Conservation (phyloP, 768 basidiomycete species). For the Boletus huronensis region DNA sequence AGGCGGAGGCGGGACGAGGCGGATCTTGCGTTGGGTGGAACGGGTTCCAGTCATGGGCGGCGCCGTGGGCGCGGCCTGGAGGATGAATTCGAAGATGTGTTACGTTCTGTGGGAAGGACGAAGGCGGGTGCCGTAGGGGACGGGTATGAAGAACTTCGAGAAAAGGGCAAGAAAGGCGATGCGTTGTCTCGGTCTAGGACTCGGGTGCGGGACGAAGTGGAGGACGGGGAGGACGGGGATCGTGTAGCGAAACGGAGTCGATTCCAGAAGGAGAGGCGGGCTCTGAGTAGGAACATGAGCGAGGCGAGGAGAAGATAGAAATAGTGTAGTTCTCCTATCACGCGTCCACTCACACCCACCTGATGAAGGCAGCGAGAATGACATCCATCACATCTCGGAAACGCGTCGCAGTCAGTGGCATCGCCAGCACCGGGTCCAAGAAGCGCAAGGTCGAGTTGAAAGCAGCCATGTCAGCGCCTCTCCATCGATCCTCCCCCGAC, state of each 20-base stretch:
- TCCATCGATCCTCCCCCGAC: not conserved
- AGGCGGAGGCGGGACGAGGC: constrained; percentile 77
- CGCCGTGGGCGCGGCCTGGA: constrained; percentile 67
- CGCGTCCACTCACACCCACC: not conserved
- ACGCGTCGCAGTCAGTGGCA: constrained; percentile 8
- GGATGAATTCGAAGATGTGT: constrained; percentile 81
- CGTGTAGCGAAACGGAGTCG: constrained; percentile 36
- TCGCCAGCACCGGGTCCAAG: constrained; percentile 3
- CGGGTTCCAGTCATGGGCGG: constrained; percentile 50
- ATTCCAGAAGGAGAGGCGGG: constrained; percentile 43
- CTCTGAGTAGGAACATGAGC: constrained; percentile 30
- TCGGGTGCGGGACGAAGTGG: constrained; percentile 28
- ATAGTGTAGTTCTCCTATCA: too few species aligned
- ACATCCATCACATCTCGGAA: constrained; percentile 4
- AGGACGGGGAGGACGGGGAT: constrained; percentile 29
- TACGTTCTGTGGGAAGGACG: constrained; percentile 55
- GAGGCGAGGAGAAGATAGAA: constrained; percentile 19
- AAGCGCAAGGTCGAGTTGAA: constrained; percentile 24
- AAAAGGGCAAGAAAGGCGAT: constrained; percentile 59
- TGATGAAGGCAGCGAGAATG: not conserved
- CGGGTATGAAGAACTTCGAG: constrained; percentile 79
- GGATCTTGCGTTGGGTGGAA: constrained; percentile 82
- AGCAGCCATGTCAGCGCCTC: not conserved
- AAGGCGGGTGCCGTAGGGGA: constrained; percentile 47
- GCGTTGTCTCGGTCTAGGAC: constrained; percentile 57